Base-by-base conservation (phyloP, 768 basidiomycete species). In the Fomitopsis serialis region DNA sequence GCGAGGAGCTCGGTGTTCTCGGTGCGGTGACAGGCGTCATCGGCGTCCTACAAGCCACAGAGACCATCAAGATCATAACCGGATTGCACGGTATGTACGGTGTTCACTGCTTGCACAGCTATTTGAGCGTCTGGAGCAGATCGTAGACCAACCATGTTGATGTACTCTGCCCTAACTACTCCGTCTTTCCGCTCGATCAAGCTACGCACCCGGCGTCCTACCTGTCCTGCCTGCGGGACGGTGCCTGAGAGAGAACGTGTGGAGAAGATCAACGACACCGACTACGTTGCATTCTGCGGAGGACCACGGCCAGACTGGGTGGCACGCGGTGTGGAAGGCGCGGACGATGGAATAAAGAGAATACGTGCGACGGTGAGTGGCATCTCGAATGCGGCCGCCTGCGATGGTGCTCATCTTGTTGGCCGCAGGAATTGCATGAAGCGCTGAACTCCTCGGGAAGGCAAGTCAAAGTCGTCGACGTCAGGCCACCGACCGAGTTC, bases 21-120 rank as follows among this genome's bases (percentile, higher is more conserved):
- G 96, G 96, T 6, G 84, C 78, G 0, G 92, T 97, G 1, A 91
- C 92, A 0, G 96, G 96, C 1, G 73, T 92, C 46, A 90, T 98
- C 42, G 95, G 95, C 3, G 87, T 82, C 57, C 68, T 95, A 64
- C 94, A 97, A 74, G 95, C 95, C 5, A 66, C 92, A 32, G 93
- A 97, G 69, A 78, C 91, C 1, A 83, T 96, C 70, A 92, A 90
- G 69, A 76, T 91, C 49, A 73, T 92, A 40, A 74, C 76, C 1
- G 89, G 84, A 3, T 64, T 85, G 32, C 81, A 85, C 60, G 84
- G 88, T 87, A 62, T 42, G 72, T 27, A 21, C 32, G 21, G 22
- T n/a, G 23, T 42, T 13, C 2, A 35, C 17, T n/a, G 27, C 7
- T 21, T 2, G 23, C 27, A 12, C 40, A 2, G 12, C 5, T 15